Conservation (phyloP, 179 eudicot genomes). For the Spinacia oleracea region DNA sequence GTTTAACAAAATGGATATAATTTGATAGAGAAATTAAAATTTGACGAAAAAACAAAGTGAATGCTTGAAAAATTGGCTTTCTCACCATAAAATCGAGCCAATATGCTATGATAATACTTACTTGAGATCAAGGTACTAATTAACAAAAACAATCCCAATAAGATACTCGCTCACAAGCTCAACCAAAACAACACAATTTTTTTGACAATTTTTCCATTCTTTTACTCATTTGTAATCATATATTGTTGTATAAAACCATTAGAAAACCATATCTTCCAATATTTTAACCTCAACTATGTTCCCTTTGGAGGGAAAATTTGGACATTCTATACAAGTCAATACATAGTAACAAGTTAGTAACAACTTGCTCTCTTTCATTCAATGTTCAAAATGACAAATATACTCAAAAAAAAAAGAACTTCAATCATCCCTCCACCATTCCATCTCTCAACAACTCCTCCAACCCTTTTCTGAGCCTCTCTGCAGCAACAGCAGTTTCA, state of each 20-base stretch:
- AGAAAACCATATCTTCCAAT: neutral
- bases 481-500: slow-evolving; percentile 65
- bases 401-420: neutral
- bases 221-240: neutral
- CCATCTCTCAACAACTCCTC: slow-evolving; percentile 76
- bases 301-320: slow-evolving; percentile 3
- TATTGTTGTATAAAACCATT: neutral
- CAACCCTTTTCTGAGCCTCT: slow-evolving; percentile 71
- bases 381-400: slow-evolving; percentile 18
- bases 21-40: too few species aligned
- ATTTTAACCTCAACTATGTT: neutral
- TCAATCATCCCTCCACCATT: slow-evolving; percentile 42
- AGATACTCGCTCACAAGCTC: too few species aligned
- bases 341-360: slow-evolving; percentile 8
- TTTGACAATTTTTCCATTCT: too few species aligned
- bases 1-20: too few species aligned
- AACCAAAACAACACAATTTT: too few species aligned
- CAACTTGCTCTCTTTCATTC: slow-evolving; percentile 15
- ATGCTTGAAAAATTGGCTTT: too few species aligned
- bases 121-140: too few species aligned
- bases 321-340: slow-evolving; percentile 12
- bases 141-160: too few species aligned
- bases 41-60: too few species aligned
- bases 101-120: too few species aligned
- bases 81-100: too few species aligned